Evolutionary conservation across 2,329 filamentous ascomycete genomes (phyloP), one percentile per base, ranked within the genome.

Genomic region (Trichoderma arundinaceum): DNA sequence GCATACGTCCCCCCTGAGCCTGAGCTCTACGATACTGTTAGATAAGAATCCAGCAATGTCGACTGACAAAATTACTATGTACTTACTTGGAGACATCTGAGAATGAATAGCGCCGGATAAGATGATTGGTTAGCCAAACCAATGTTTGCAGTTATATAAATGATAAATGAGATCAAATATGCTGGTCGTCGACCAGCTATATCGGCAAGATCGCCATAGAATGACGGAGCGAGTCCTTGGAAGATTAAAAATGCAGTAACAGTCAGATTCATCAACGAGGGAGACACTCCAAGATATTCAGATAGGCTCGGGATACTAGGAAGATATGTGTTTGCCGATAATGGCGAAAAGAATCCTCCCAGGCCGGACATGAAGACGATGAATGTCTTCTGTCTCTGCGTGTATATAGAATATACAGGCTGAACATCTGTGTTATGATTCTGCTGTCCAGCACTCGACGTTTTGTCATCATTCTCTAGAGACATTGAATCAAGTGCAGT

Each of bases 341-440:
- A 17, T 7, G 58, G 51, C 6, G 64, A 66, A 39, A 66, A 62
- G n/a, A 66, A 66, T 15, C 64, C 64, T 15, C 64, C 64, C 41
- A 66, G 15, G 22, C 28, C 17, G 48, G 64, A 66, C 64, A 66
- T 62, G 2, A 62, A 62, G 38, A 66, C 64, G 39, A 66, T 62
- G 17, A 62, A 66, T 12, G 19, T 22, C 49, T 66, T 66, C 41
- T 66, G 64, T 5, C 57, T 57, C 38, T 19, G 35, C 13, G 64
- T 62, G 58, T 62, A 62, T 38, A 66, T 62, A 9, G 64, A 66
- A 58, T 66, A 66, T 10, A n/a, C 32, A 10, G 52, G 35, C 19
- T 15, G 39, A 8, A 17, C 22, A 28, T 57, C 54, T 38, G 28
- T 32, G 19, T 57, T 10, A 19, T 15, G 10, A n/a, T 17, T 43